Base-by-base conservation (phyloP, 2,329 filamentous ascomycete genomes). In the Venturia effusa region DNA sequence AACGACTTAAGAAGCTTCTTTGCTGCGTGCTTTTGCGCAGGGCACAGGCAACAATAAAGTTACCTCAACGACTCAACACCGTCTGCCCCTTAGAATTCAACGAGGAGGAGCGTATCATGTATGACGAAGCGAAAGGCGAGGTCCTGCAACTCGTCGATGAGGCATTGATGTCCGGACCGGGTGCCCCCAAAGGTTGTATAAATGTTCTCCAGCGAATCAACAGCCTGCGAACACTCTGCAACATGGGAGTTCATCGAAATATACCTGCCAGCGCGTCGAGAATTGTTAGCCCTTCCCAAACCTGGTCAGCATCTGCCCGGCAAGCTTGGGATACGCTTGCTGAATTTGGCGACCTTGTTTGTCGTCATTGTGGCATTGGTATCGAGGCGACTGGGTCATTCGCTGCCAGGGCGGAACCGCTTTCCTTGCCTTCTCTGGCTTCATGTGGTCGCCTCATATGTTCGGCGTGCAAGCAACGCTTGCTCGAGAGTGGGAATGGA, bases 11-110 rank as follows among this genome's bases (percentile, higher is more conserved):
- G 45, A 68, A 69, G 0, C 83, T 99, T 0, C 92, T 99, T 10
- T 90, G 96, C 71, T 94, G 90, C 19, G 88, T 99, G 68, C 97
- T 94, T 0, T 80, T 99, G 11, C 88, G 94, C 32, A 89, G 94
- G 27, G 81, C 94, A 40, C 97, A 97, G 74, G 91, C 97, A 74
- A 92, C 88, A 74, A 92, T 97, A 66, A 81, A 95, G 69, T 79
- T 99, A 1, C 90, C 91, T 1, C 80, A 83, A 30, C 85, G 91
- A 24, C 81, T 83, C 13, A 93, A 97, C 70, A 78, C 87, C 13
- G 82, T 92, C 13, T 79, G 93, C 6, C 83, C 79, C 66, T 84
- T 99, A 5, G 79, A 88, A 1, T 97, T 97, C 72, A 87, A 83
- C 10, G 79, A 82, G 2, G 83, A 89, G 17, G 94, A 99, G 76